Percentiles rank a stretch among this genome's conserved stretches.
These are phyloP conservation scores for Leishmania guyanensis DNA, from an alignment of 208 protist genomes.

Conservation along the genomic window DNA sequence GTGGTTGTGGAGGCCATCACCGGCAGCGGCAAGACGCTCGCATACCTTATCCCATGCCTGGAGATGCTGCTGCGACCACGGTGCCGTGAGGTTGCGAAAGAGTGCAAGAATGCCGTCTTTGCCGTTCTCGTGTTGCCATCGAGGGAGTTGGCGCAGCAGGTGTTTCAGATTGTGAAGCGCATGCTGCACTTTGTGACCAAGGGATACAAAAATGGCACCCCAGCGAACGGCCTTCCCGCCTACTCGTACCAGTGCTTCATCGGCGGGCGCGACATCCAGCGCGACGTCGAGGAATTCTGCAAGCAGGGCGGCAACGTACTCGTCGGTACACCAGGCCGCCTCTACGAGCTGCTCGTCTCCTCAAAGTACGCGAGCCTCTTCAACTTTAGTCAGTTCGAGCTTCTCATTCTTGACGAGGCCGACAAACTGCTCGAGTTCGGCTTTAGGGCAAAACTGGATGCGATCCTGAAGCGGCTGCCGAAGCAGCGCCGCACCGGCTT, in stretches of 20 bases:
- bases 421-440: constrained; percentile 94
- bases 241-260: constrained; percentile 91
- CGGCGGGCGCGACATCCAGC: constrained; percentile 83
- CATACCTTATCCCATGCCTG: constrained; percentile 90
- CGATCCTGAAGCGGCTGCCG: constrained; percentile 86
- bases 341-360: constrained; percentile 91
- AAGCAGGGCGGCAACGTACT: constrained; percentile 86
- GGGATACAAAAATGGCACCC: constrained; percentile 44
- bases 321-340: constrained; percentile 89
- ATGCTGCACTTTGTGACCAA: constrained; percentile 79
- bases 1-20: constrained; percentile 94
- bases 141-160: constrained; percentile 95
- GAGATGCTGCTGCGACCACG: constrained; percentile 83
- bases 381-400: constrained; percentile 81
- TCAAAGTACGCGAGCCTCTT: constrained; percentile 80
- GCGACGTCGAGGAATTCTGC: constrained; percentile 82
- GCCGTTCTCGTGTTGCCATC: constrained; percentile 92
- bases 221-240: constrained; percentile 42
- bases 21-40: constrained; percentile 95
- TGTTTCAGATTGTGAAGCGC: constrained; percentile 71
- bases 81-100: constrained; percentile 46
- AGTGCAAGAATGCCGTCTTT: constrained; percentile 77
- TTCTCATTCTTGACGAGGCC: constrained; percentile 94
- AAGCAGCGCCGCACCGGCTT: constrained; percentile 92
- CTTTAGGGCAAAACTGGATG: constrained; percentile 92